Evolutionary conservation across 2,329 filamentous ascomycete species (phyloP), one percentile per base, ranked within the genome.

Genomic region (Penicillium vulpinum): DNA sequence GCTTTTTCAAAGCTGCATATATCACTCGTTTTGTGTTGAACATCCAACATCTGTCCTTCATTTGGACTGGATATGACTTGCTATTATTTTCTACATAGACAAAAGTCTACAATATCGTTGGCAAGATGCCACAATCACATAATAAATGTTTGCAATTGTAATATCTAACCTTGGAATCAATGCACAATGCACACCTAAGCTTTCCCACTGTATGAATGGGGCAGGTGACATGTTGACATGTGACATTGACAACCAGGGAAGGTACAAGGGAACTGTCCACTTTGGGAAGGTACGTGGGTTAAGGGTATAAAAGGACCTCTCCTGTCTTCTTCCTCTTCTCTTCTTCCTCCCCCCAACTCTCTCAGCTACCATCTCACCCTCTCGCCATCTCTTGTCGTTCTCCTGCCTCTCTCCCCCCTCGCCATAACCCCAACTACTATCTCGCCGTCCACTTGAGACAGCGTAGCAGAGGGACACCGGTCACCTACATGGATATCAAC

Each of bases 1-100:
- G 26, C 46, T 9, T 33, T 33, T 31, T 15, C 7, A 15, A n/a
- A n/a, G 54, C 33, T 56, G 40, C 48, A 56, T 24, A 56, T 52
- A 46, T 52, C 54, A 33, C 35, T 56, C 54, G 31, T 46, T 56
- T 33, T 3, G 21, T 35, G 33, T 28, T 28, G 35, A 18, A 35
- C 26, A 51, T n/a, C 38, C 24, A 24, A 44, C n/a, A 16, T 46
- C 35, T 18, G 5, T n/a, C 24, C 24, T 26, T 49, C 10, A 24
- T 16, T 29, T 21, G 33, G 21, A 38, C 15, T 33, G 18, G 47
- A 33, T 22, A 55, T 36, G 39, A 21, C 7, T 28, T 51, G 24
- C 15, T 26, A 35, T 35, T 15, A 21, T 35, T 43, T 28, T 33
- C 40, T 28, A 40, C 10, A 56, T 33, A 28, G 39, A 45, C 33